Evolutionary conservation across 75 land plant genomes (phyloP), one percentile per base, ranked within the genome.

Genomic region (Pinus tabuliformis): DNA sequence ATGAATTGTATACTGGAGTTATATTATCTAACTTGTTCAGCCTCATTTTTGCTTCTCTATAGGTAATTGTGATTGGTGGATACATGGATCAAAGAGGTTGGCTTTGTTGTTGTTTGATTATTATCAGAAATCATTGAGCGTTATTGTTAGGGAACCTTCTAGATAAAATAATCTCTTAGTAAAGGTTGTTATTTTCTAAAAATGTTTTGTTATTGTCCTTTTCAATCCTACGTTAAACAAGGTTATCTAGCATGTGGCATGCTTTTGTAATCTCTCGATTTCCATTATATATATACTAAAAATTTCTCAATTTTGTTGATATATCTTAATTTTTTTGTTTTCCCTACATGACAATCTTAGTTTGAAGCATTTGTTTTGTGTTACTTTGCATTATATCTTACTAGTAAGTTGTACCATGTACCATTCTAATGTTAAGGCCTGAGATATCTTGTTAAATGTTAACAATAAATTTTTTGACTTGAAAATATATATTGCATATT

Each of bases 41-140:
- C n/a, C n/a, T n/a, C n/a, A n/a, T n/a, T n/a, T n/a, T n/a, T n/a
- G n/a, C n/a, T n/a, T n/a, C 71, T n/a, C n/a, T 81, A 28, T 84
- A 86, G n/a, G n/a, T n/a, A n/a, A n/a, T n/a, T n/a, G n/a, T n/a
- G n/a, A n/a, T n/a, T n/a, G n/a, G n/a, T n/a, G n/a, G n/a, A n/a
- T n/a, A n/a, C n/a, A n/a, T n/a, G n/a, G n/a, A n/a, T n/a, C n/a
- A n/a, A n/a, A n/a, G 57, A 80, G 93, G 30, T 62, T 93, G 76
- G 96, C 92, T 12, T 77, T 85, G 3, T 74, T 95, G 60, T 96
- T 93, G 86, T 95, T 95, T 88, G 98, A 95, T 79, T 87, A 92
- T 16, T 76, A 76, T 62, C 80, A 96, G 5, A 95, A 93, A 73
- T 95, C 98, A 26, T 93, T 93, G 98, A 76, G 98, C 80, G 73